These are phyloP conservation scores for Fusarium euwallaceae DNA, from an alignment of 2,329 filamentous ascomycete species.

Conservation along the genomic window DNA sequence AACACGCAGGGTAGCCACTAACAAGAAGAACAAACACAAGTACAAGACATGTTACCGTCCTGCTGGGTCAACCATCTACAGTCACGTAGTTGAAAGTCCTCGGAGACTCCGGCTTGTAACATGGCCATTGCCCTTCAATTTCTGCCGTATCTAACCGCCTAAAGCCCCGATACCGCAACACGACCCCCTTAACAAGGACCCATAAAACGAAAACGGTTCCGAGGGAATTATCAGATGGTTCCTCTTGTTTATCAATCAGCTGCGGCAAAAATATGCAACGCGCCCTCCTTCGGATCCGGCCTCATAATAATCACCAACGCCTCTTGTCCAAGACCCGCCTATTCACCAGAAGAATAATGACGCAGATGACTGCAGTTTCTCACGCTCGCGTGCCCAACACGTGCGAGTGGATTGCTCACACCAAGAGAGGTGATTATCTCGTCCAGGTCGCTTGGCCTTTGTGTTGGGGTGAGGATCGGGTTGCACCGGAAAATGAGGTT, in stretches of 20 bases:
- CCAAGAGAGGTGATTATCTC: slow-evolving; percentile 47
- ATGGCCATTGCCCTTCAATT: neutral
- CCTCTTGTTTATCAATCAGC: slow-evolving; percentile 36
- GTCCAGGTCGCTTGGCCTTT: slow-evolving; percentile 50
- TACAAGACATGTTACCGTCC: neutral
- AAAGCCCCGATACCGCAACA: slow-evolving; percentile 33
- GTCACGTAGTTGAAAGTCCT: neutral
- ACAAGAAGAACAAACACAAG: neutral
- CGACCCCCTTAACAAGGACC: slow-evolving; percentile 23
- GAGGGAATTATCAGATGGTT: slow-evolving; percentile 20
- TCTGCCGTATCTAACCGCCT: slow-evolving; percentile 31
- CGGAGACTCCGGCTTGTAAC: neutral
- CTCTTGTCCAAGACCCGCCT: neutral
- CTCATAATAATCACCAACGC: slow-evolving; percentile 1
- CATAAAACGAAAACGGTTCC: slow-evolving; percentile 21
- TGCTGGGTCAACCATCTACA: neutral
- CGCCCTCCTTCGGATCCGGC: slow-evolving; percentile 24
- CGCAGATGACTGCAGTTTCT: slow-evolving; percentile 23
- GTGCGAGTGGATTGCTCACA: slow-evolving; percentile 43
- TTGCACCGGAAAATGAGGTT: slow-evolving; percentile 37
- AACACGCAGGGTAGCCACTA: neutral
- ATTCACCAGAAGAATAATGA: slow-evolving; percentile 12
- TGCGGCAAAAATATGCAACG: slow-evolving; percentile 33
- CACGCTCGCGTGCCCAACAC: slow-evolving; percentile 45
- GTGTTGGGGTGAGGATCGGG: slow-evolving; percentile 45